phyloP scores from a whole-genome alignment of 257 asterid genomes.

The Scutellaria barbata region DNA sequence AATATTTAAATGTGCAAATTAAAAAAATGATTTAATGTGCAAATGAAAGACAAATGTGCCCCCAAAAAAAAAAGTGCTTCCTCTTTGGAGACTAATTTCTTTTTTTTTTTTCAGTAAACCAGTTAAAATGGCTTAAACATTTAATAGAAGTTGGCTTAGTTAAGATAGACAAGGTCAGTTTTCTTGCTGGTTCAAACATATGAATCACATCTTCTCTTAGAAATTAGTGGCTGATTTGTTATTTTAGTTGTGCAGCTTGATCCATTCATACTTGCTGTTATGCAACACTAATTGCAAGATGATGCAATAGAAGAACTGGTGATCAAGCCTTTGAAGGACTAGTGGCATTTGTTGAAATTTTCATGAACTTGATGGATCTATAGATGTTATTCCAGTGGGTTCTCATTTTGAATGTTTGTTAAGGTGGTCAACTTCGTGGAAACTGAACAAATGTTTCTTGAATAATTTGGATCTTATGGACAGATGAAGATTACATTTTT shows the following conservation, averaged over 20 bases:
- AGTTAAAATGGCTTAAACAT: too few species aligned
- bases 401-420: conserved; percentile 34
- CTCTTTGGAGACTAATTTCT: too few species aligned
- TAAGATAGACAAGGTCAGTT: conserved; percentile 59
- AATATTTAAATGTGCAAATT: too few species aligned
- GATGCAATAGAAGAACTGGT: conserved; percentile 94
- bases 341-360: not conserved
- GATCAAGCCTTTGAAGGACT: not conserved
- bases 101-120: too few species aligned
- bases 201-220: conserved; percentile 4
- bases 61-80: too few species aligned
- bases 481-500: not conserved
- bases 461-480: not conserved
- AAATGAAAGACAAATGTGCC: too few species aligned
- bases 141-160: too few species aligned
- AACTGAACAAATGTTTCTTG: conserved; percentile 33
- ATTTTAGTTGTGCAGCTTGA: conserved; percentile 77
- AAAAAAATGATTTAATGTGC: too few species aligned
- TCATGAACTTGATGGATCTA: conserved; percentile 1
- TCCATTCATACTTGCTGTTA: conserved; percentile 81
- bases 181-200: conserved; percentile 18
- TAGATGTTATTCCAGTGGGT: conserved; percentile 35
- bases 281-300: conserved; percentile 89
- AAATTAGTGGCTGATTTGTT: conserved; percentile 32
- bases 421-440: conserved; percentile 98